Conservation (phyloP, 164 flowering plant genomes). For the Brasenia schreberi region DNA sequence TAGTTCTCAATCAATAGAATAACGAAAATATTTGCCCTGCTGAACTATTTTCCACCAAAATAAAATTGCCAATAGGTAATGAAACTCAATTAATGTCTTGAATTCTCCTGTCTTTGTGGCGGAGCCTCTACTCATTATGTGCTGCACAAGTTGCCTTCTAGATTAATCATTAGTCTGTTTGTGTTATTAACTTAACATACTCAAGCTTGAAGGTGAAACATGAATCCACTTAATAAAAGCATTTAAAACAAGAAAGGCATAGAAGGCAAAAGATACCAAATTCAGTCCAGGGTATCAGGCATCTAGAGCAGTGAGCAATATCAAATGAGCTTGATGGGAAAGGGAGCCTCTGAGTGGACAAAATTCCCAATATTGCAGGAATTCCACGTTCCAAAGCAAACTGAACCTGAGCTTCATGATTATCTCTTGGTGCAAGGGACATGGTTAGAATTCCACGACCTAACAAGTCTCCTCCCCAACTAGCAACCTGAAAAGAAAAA, state of each 20-base stretch:
- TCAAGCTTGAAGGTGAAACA: background rate
- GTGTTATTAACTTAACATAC: background rate
- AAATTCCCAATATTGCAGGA: conserved; percentile 54
- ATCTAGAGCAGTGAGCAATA: conserved; percentile 28
- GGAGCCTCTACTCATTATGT: background rate
- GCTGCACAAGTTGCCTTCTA: background rate
- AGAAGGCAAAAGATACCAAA: conserved; percentile 21
- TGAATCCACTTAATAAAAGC: background rate
- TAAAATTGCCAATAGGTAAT: no score
- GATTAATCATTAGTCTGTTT: background rate
- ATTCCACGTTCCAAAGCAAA: conserved; percentile 55
- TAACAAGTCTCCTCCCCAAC: conserved; percentile 44
- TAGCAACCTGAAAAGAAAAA: conserved; percentile 36
- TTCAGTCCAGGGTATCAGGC: conserved; percentile 32
- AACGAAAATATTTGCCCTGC: no score
- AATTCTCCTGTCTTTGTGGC: no score
- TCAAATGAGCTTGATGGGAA: conserved; percentile 52
- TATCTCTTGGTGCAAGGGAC: conserved; percentile 62
- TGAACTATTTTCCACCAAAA: no score
- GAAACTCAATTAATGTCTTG: no score
- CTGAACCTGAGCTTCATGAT: conserved; percentile 53
- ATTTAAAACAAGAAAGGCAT: background rate
- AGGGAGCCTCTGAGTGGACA: conserved; percentile 41
- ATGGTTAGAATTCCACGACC: conserved; percentile 43
- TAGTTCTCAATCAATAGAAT: no score